Conservation (phyloP, 2,329 filamentous ascomycete species). For the Colletotrichum sp. region DNA sequence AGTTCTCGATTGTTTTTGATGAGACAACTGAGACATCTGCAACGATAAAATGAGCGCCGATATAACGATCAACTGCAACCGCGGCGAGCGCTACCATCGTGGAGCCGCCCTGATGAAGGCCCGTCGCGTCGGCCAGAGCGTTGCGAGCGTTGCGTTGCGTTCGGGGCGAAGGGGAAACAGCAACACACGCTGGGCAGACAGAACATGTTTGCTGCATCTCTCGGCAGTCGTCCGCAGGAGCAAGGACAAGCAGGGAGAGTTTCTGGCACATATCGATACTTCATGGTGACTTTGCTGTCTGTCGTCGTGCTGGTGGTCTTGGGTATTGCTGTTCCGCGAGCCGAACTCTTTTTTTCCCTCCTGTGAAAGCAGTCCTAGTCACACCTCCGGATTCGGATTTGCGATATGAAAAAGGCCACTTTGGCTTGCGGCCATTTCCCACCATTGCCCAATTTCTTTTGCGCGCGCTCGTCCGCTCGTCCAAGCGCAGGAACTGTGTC, state of each 20-base stretch:
- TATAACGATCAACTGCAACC: constrained; percentile 1
- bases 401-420: neutral
- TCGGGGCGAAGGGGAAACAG: neutral
- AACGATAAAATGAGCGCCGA: neutral
- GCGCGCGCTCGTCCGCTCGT: neutral
- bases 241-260: neutral
- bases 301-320: neutral
- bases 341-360: neutral
- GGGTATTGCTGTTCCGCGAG: neutral
- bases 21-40: constrained; percentile 16
- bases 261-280: neutral
- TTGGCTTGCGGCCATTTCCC: neutral
- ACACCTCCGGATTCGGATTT: neutral
- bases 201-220: neutral
- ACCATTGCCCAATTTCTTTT: neutral
- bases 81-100: neutral
- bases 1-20: neutral
- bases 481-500: neutral
- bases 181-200: neutral
- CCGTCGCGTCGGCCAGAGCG: neutral
- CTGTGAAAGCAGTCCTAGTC: neutral
- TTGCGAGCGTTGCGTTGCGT: neutral
- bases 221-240: neutral
- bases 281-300: neutral
- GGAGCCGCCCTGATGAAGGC: neutral